Conservation (phyloP, 2,329 filamentous ascomycete species). For the Talaromyces sp. region DNA sequence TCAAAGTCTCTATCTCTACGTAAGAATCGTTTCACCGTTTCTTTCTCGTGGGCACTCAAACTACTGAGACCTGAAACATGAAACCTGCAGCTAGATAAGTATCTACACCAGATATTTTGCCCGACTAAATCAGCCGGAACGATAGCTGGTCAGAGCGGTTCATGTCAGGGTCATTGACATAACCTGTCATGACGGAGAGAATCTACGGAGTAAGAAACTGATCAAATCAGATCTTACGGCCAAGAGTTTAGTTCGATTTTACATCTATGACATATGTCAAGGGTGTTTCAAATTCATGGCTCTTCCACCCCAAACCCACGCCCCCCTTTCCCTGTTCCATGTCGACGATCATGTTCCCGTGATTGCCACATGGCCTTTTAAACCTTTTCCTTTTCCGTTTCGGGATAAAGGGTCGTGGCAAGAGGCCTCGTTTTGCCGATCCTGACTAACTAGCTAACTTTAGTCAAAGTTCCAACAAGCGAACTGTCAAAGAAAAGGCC, state of each 20-base stretch:
- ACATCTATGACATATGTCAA: background rate
- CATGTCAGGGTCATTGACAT: background rate
- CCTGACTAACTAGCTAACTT: background rate
- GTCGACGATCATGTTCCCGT: background rate
- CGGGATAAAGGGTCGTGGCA: background rate
- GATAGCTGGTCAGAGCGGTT: background rate
- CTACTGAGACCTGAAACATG: too few species aligned
- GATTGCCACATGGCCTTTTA: background rate
- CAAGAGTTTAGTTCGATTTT: background rate
- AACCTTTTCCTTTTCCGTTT: background rate
- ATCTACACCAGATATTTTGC: background rate
- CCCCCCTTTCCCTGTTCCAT: background rate
- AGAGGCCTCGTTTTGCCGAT: background rate
- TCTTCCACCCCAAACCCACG: background rate
- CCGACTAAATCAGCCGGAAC: background rate
- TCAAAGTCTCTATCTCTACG: background rate
- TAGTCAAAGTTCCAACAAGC: background rate
- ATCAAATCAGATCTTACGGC: background rate
- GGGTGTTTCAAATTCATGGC: background rate
- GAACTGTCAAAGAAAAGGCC: background rate
- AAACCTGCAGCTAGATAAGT: background rate
- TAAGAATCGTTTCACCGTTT: background rate
- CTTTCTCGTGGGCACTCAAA: background rate
- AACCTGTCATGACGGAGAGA: background rate
- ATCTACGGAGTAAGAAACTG: background rate